phyloP scores from a whole-genome alignment of 257 asterid species.

The Verbena officinalis region DNA sequence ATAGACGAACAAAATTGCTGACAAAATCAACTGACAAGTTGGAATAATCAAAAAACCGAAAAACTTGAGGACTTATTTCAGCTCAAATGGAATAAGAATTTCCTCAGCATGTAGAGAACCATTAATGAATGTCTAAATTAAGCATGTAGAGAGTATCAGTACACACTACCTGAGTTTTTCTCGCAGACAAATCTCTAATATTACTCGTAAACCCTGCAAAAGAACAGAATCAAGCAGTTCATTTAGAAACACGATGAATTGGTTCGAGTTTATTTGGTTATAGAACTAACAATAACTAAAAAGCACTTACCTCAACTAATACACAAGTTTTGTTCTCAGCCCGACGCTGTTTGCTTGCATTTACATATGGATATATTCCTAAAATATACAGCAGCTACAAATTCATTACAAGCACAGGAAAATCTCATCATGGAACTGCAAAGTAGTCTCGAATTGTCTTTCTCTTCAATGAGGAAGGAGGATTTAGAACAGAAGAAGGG shows the following conservation, averaged over 20 bases:
- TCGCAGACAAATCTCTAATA: not conserved
- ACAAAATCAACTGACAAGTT: not conserved
- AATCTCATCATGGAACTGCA: constrained; percentile 43
- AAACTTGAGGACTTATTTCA: not conserved
- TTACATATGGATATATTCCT: not conserved
- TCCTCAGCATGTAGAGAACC: not conserved
- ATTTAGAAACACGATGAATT: not conserved
- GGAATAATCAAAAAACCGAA: not conserved
- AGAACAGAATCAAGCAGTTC: not conserved
- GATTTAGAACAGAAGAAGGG: constrained; percentile 89
- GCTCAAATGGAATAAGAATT: not conserved
- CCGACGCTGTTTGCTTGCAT: not conserved
- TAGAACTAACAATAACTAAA: too few species aligned
- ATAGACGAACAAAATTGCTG: not conserved
- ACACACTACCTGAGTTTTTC: not conserved
- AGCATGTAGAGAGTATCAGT: not conserved
- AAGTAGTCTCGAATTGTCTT: constrained; percentile 86
- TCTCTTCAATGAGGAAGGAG: constrained; percentile 82
- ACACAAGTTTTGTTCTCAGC: not conserved
- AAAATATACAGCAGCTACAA: constrained; percentile 24
- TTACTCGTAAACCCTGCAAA: not conserved
- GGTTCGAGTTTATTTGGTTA: not conserved
- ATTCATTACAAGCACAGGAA: not conserved
- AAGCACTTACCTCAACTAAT: not conserved
- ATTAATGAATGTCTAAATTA: not conserved